Base-by-base conservation (phyloP, 2,329 filamentous ascomycete species). In the Aspergillus carbonarius region DNA sequence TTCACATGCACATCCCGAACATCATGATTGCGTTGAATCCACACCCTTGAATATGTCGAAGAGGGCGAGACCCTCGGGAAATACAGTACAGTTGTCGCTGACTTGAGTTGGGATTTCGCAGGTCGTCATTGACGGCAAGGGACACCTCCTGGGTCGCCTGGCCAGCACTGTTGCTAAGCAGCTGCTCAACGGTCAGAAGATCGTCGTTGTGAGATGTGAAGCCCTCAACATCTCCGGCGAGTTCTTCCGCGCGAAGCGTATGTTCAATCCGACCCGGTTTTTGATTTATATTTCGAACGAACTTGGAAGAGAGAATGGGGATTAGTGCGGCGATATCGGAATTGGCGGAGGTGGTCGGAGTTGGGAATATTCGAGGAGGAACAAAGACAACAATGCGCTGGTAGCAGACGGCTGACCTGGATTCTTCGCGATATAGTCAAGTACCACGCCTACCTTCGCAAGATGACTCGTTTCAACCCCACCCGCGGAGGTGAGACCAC, bases 201-300 rank as follows among this genome's bases (percentile, higher is more conserved):
- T 99, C 80, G 93, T 98, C 76, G 85, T 99, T 74, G 95, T 99
- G 80, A 92, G 95, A 86, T 96, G 91, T 84, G 95, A 99, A 85
- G 92, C 92, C 76, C 88, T 99, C 82, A 99, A 99, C 89, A 99
- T 99, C 88, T 99, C 95, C 73, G 95, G 95, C 85, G 95, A 98
- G 87, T 99, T 99, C 91, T 99, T 99, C 91, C 92, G 95, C 82
- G 89, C 93, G 73, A 99, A 99, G 90, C 90, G 95, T 99, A 96
- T 83, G 93, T 96, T 76, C 67, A n/a, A 69, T 68, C 64, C 66
- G 63, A 66, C 27, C 62, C 66, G 68, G 53, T 50, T 62, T 60
- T 61, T 42, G 39, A 39, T 32, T 23, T 42, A 8, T 37, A 10
- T 44, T 44, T 57, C 53, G 51, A 37, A 59, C 58, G 39, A 25